Evolutionary conservation across 2,329 filamentous ascomycete species (phyloP).

Genomic region (Aspergillus persii): DNA sequence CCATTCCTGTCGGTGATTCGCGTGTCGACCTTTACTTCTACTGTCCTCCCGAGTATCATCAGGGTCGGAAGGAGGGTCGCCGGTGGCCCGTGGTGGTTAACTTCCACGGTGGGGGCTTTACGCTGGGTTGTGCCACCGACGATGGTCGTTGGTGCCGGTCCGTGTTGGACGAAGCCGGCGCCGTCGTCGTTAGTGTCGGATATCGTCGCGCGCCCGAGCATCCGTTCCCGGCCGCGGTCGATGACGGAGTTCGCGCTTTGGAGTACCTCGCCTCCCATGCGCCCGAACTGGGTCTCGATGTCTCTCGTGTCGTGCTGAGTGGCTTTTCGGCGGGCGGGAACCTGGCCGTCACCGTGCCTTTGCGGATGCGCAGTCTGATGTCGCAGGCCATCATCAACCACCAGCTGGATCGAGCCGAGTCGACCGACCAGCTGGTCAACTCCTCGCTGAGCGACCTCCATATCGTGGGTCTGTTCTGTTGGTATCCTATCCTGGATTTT

Average conservation of each 20-base stretch:
- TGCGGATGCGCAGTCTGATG: constrained; percentile 51
- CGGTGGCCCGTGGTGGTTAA: constrained; percentile 60
- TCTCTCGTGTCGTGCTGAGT: constrained; percentile 56
- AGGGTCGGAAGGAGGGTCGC: constrained; percentile 36
- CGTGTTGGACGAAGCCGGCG: constrained; percentile 55
- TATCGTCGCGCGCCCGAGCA: constrained; percentile 62
- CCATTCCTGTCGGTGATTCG: constrained; percentile 52
- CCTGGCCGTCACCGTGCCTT: constrained; percentile 60
- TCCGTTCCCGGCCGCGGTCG: constrained; percentile 62
- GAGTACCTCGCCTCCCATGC: constrained; percentile 58
- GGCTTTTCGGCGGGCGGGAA: constrained; percentile 65
- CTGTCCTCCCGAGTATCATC: constrained; percentile 48
- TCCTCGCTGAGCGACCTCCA: constrained; percentile 42
- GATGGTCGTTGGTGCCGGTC: constrained; percentile 59
- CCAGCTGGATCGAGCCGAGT: constrained; percentile 29
- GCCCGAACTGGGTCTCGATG: constrained; percentile 56
- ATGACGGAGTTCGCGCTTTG: constrained; percentile 62
- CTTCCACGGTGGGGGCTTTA: constrained; percentile 65
- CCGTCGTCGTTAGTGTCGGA: constrained; percentile 60
- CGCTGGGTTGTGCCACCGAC: constrained; percentile 58
- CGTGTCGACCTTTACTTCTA: constrained; percentile 60
- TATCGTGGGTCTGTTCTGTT: constrained; percentile 58
- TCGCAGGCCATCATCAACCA: constrained; percentile 23
- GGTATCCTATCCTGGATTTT: constrained; percentile 64
- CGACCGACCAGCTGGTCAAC: constrained; percentile 35